Percentiles rank a stretch among this genome's conserved stretches.
These are phyloP conservation scores for Neonectria magnoliae DNA, from an alignment of 2,329 filamentous ascomycete species.

Conservation along the genomic window DNA sequence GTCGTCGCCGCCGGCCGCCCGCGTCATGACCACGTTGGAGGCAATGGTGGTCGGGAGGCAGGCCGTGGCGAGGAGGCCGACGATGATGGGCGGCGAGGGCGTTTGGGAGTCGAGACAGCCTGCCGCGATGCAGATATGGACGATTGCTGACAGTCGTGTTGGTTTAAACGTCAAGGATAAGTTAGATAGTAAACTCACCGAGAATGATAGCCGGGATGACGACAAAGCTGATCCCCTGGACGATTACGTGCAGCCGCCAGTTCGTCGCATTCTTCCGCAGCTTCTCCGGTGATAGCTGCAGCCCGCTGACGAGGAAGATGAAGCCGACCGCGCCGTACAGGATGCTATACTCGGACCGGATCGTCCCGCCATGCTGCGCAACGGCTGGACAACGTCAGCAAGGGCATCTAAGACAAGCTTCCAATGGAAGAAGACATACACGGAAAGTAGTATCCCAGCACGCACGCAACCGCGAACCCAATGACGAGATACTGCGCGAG, in stretches of 20 bases:
- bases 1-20: conserved; percentile 73
- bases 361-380: conserved; percentile 58
- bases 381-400: conserved; percentile 50
- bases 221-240: conserved; percentile 74
- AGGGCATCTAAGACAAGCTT: not conserved
- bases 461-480: conserved; percentile 64
- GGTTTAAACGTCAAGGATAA: not conserved
- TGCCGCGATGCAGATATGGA: conserved; percentile 59
- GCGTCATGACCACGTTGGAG: conserved; percentile 79
- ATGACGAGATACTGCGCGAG: conserved; percentile 73
- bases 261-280: conserved; percentile 70
- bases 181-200: conserved; percentile 44
- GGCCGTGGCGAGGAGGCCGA: conserved; percentile 74
- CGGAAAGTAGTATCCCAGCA: conserved; percentile 57
- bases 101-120: conserved; percentile 60
- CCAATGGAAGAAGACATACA: conserved; percentile 45
- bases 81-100: conserved; percentile 72
- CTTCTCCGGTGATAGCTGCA: conserved; percentile 72
- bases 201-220: conserved; percentile 72
- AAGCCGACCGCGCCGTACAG: conserved; percentile 75
- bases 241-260: conserved; percentile 74
- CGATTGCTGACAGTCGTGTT: conserved; percentile 48
- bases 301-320: conserved; percentile 77
- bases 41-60: conserved; percentile 78
- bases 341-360: conserved; percentile 67